Percentiles rank a stretch among this genome's conserved stretches.
Evolutionary conservation across 768 basidiomycete genomes (phyloP).

Genomic region (Calocybe gangraenosa): DNA sequence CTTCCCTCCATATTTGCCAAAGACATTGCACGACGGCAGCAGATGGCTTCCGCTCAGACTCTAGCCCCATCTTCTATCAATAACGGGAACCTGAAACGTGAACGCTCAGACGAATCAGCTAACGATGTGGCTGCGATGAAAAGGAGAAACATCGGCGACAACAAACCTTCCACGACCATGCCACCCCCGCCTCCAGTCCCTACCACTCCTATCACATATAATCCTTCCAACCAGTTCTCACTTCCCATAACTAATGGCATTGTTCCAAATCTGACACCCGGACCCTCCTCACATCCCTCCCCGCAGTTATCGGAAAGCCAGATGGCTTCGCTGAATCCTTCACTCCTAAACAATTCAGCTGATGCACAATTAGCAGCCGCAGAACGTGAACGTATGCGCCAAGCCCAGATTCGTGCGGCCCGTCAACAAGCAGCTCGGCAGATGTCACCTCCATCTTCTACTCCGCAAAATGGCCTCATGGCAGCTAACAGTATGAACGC

Average conservation of each 20-base stretch:
- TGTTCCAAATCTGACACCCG: not conserved
- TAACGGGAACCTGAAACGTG: constrained; percentile 47
- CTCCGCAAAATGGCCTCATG: not conserved
- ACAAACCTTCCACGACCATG: constrained; percentile 34
- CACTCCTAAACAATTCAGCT: constrained; percentile 18
- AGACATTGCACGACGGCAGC: constrained; percentile 48
- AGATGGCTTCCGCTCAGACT: constrained; percentile 1
- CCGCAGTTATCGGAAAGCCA: constrained; percentile 18
- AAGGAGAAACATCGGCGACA: constrained; percentile 70
- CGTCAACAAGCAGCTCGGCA: not conserved
- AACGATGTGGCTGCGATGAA: constrained; percentile 42
- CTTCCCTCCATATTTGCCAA: constrained; percentile 61
- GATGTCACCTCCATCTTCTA: not conserved
- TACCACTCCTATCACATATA: constrained; percentile 1
- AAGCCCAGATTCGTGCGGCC: not conserved
- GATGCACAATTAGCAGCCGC: constrained; percentile 21
- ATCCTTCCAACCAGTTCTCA: constrained; percentile 8
- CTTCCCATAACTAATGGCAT: constrained; percentile 11
- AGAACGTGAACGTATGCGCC: constrained; percentile 17
- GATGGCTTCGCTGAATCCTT: constrained; percentile 10
- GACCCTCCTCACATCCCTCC: constrained; percentile 15
- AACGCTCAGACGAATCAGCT: constrained; percentile 47
- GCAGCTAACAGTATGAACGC: not conserved
- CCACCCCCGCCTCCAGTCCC: constrained; percentile 37
- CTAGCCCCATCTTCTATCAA: not conserved